Conservation (phyloP, 2,329 filamentous ascomycete species). For the Arthroderma uncinatum region DNA sequence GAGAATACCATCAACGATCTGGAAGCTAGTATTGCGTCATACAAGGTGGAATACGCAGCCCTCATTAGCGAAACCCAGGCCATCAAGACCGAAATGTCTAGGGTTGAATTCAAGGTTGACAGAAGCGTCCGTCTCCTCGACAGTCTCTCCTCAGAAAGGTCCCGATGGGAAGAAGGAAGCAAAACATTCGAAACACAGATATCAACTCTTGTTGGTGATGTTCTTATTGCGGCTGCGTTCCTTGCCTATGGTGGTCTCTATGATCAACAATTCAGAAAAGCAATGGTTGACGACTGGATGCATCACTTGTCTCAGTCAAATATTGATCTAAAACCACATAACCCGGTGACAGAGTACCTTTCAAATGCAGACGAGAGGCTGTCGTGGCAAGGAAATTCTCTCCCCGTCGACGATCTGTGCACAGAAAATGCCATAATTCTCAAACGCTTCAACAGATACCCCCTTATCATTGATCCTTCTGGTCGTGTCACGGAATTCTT, state of each 20-base stretch:
- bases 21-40: slow-evolving; percentile 82
- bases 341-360: slow-evolving; percentile 89
- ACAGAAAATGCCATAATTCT: slow-evolving; percentile 97
- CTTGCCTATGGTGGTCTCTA: slow-evolving; percentile 94
- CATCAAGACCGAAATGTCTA: slow-evolving; percentile 93
- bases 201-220: slow-evolving; percentile 88
- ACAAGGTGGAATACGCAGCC: slow-evolving; percentile 91
- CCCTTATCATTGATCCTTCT: slow-evolving; percentile 94
- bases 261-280: slow-evolving; percentile 94
- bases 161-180: slow-evolving; percentile 92
- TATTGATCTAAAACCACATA: slow-evolving; percentile 82
- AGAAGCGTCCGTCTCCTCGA: slow-evolving; percentile 88
- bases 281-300: slow-evolving; percentile 96
- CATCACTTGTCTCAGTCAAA: slow-evolving; percentile 89
- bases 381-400: slow-evolving; percentile 83
- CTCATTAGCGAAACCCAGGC: slow-evolving; percentile 94
- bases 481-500: slow-evolving; percentile 90
- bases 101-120: slow-evolving; percentile 96
- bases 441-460: slow-evolving; percentile 96
- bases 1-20: slow-evolving; percentile 74
- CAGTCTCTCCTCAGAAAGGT: slow-evolving; percentile 85
- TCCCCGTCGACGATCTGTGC: slow-evolving; percentile 94
- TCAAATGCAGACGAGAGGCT: slow-evolving; percentile 93
- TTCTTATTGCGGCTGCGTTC: slow-evolving; percentile 92
- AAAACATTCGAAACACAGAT: slow-evolving; percentile 98